Percentiles rank a stretch among this genome's conserved stretches.
Evolutionary conservation across 2,329 filamentous ascomycete species (phyloP).

Genomic region (Phyllosticta paracitricarpa): DNA sequence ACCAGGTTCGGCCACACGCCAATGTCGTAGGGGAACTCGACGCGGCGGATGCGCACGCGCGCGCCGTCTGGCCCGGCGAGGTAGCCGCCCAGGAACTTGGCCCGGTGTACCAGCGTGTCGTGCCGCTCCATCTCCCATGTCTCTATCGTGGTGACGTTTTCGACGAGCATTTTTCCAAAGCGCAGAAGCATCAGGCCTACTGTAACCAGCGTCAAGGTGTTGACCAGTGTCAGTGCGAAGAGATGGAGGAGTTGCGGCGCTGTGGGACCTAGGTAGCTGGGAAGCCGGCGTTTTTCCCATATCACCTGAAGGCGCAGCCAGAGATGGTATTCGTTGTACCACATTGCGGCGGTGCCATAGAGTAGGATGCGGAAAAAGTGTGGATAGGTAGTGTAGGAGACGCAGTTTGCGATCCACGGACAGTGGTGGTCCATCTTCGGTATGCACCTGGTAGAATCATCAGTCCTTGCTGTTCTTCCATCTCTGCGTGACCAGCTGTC

Average conservation of each 20-base stretch:
- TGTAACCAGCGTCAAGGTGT: constrained; percentile 50
- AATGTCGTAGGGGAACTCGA: constrained; percentile 77
- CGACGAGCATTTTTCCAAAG: constrained; percentile 26
- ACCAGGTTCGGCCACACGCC: constrained; percentile 64
- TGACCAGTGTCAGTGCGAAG: constrained; percentile 48
- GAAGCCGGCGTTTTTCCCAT: constrained; percentile 56
- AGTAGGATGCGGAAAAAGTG: constrained; percentile 72
- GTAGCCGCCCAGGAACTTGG: constrained; percentile 44
- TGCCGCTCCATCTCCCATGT: constrained; percentile 54
- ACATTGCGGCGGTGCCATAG: constrained; percentile 55
- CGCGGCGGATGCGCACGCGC: constrained; percentile 45
- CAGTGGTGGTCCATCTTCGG: constrained; percentile 83
- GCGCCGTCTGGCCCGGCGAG: constrained; percentile 46
- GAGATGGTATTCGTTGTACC: constrained; percentile 52
- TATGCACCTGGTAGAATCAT: constrained; percentile 45
- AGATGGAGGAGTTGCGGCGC: constrained; percentile 48
- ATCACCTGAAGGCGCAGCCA: constrained; percentile 48
- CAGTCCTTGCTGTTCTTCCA: neutral
- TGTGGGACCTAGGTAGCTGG: constrained; percentile 64
- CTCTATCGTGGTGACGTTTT: constrained; percentile 64
- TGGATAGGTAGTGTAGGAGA: constrained; percentile 71
- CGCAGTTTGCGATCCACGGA: constrained; percentile 76
- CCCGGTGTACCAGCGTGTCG: constrained; percentile 34
- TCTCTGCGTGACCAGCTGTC: neutral
- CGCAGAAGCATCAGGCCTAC: constrained; percentile 57